Base-by-base conservation (phyloP, 306 rosid genomes). In the Castanospermum australe region DNA sequence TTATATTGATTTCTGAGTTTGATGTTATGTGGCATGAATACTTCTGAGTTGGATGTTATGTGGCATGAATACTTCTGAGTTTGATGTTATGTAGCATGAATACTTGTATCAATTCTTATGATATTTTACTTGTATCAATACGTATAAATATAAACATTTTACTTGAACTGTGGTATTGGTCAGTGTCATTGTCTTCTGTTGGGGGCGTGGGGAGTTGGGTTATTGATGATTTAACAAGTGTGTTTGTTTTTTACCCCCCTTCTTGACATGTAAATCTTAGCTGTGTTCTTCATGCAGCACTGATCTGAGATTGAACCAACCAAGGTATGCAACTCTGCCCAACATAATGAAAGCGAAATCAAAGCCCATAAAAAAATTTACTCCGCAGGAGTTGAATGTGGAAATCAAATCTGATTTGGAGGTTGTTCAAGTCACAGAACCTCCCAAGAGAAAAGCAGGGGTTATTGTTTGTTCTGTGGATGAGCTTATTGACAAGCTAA, bases 341-440 rank as follows among this genome's bases (percentile, higher is more conserved):
- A 95, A 93, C 97, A 90, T 91, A 85, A 95, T 95, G 99, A 95
- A 93, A 84, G 98, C 96, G 11, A 93, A 95, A 81, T 91, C 96
- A 6, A 95, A 95, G 82, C 86, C 80, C 39, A 88, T 95, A 71
- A 91, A 89, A 81, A 95, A 95, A 36, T 90, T 68, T 79, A 89
- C 92, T 48, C 94, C 88, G 0, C 81, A 83, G 79, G 96, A 95
- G 17, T 84, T 95, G 86, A 91, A 90, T 33, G 97, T 95, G 78
- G 90, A 95, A 44, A 83, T 90, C 74, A 83, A 81, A 66, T 69
- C 96, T 3, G 97, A 95, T 84, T 61, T 95, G 72, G 99, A 91
- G 87, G 81, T 92, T 15, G 77, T 93, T 64, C 80, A 91, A 69
- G 94, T 95, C 48, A 88, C 90, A 7, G 98, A 95, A 79, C 98